Evolutionary conservation across 2,329 filamentous ascomycete species (phyloP).

Genomic region (Aureobasidium sp.): DNA sequence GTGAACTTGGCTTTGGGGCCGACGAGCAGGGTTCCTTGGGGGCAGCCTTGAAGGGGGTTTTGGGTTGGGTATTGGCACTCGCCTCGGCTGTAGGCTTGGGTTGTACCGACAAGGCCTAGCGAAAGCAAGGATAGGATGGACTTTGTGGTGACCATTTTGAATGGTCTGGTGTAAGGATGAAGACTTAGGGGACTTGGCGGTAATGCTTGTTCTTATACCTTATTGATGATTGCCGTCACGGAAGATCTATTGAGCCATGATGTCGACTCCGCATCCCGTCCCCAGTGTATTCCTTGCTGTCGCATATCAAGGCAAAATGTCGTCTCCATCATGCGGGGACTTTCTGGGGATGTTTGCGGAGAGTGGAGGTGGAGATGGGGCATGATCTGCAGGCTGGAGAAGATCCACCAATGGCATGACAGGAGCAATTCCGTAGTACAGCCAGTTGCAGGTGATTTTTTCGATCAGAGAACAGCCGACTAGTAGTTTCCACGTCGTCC

Average conservation of each 20-base stretch:
- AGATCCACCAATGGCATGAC: conserved; percentile 13
- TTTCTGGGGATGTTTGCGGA: conserved; percentile 1
- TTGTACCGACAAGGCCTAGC: background rate
- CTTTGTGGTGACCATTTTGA: background rate
- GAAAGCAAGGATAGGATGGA: conserved; percentile 1
- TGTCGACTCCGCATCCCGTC: conserved; percentile 5
- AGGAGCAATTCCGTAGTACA: too few relatives aligned
- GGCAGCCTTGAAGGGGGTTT: conserved; percentile 32
- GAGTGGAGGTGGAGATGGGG: conserved; percentile 4
- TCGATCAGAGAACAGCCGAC: too few relatives aligned
- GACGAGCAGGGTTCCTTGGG: conserved; percentile 26
- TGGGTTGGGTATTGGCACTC: conserved; percentile 30
- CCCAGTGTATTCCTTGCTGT: background rate
- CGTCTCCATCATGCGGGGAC: background rate
- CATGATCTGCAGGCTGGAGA: background rate
- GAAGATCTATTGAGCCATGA: background rate
- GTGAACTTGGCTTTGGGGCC: conserved; percentile 20
- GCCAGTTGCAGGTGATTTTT: too few relatives aligned
- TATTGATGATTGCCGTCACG: background rate
- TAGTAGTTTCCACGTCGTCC: too few relatives aligned
- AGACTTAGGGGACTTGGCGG: conserved; percentile 3
- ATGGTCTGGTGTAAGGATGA: background rate
- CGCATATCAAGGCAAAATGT: background rate
- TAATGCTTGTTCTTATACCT: conserved; percentile 4
- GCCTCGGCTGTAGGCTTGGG: conserved; percentile 13